Evolutionary conservation across 2,329 filamentous ascomycete genomes (phyloP), one percentile per base, ranked within the genome.

Genomic region (Clonostachys rosea): DNA sequence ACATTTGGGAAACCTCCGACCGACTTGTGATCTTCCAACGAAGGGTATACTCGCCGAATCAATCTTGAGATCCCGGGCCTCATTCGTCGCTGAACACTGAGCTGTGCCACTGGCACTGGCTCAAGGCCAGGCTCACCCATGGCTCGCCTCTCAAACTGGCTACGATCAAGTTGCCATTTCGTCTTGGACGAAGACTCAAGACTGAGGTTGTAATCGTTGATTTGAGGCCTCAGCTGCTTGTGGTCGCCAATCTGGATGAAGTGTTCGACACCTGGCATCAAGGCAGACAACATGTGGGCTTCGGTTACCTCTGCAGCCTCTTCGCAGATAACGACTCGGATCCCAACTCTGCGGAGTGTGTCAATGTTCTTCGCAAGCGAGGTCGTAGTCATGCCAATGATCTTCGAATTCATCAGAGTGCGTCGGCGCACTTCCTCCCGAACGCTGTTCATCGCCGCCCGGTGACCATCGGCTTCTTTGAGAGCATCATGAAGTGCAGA

Each of bases 251-350:
- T 85, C 14, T 81, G 69, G 16, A 87, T 79, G 6, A 71, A 64
- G 49, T 88, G 84, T 56, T 87, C 73, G 0, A 85, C 59, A 0
- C 73, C 73, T 0, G 82, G 81, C 0, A 84, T 64, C 5, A 87
- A 59, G 0, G 83, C 73, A 0, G 79, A 78, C 2, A 87, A 58
- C 4, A 79, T 65, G 49, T 87, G 83, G 0, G 79, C 70, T 57
- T 89, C 85, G 34, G 87, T 66, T 0, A 88, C 79, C 51, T 89
- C 84, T 0, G 77, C 84, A 2, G 84, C 84, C 55, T 89, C 84
- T 58, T 89, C 84, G 34, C 79, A 85, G 2, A 88, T 58, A n/a
- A 88, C 59, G 0, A 86, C 74, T 50, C 84, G 83, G 34, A 68
- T 65, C 6, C 63, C 56, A 2, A 84, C 49, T 7, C 69, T 68